Evolutionary conservation across 208 protist species (phyloP).

Genomic region (Crithidia expoeki): DNA sequence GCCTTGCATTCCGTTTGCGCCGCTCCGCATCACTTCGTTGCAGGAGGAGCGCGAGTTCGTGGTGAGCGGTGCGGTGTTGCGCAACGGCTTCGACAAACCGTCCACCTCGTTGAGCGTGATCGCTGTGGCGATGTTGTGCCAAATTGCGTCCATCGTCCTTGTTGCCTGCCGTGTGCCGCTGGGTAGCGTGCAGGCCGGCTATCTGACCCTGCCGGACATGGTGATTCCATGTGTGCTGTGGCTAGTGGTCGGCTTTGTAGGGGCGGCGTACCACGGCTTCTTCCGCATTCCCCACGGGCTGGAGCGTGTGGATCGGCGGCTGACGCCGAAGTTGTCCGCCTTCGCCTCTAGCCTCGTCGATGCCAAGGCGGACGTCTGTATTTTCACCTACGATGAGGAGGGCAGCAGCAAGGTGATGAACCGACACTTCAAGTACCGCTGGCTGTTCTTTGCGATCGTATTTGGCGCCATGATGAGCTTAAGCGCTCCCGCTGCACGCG

Average conservation of each 20-base stretch:
- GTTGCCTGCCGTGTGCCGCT: slow-evolving; percentile 49
- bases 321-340: slow-evolving; percentile 66
- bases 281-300: slow-evolving; percentile 66
- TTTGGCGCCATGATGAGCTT: slow-evolving; percentile 61
- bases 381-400: slow-evolving; percentile 81
- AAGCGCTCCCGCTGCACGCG: slow-evolving; percentile 60
- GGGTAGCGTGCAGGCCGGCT: slow-evolving; percentile 46
- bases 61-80: slow-evolving; percentile 75
- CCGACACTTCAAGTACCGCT: slow-evolving; percentile 70
- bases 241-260: slow-evolving; percentile 49
- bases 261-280: slow-evolving; percentile 64
- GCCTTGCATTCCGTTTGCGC: slow-evolving; percentile 52
- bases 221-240: slow-evolving; percentile 73
- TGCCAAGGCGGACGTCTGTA: slow-evolving; percentile 61
- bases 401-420: slow-evolving; percentile 72
- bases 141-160: slow-evolving; percentile 57
- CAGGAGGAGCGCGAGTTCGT: slow-evolving; percentile 85
- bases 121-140: slow-evolving; percentile 49
- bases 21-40: slow-evolving; percentile 55
- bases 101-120: slow-evolving; percentile 47
- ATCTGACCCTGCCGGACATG: slow-evolving; percentile 62
- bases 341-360: slow-evolving; percentile 77
- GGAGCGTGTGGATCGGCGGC: slow-evolving; percentile 70
- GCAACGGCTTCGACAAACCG: slow-evolving; percentile 66
- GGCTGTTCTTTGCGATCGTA: slow-evolving; percentile 46